These are phyloP conservation scores for Didymella exigua DNA, from an alignment of 2,329 filamentous ascomycete genomes.

Conservation along the genomic window DNA sequence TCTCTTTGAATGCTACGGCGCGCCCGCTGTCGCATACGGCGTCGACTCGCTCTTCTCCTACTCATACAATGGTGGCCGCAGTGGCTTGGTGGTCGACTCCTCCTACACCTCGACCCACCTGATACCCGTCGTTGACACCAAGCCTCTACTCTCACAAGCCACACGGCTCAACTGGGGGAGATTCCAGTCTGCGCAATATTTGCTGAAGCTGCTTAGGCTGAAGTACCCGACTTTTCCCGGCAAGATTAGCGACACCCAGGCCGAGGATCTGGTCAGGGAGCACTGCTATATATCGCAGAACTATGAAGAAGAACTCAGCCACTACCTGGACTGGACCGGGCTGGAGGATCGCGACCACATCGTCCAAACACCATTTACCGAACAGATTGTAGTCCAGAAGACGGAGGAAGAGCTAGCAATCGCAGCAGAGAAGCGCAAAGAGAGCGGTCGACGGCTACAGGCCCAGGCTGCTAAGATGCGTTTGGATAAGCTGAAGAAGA, in stretches of 20 bases:
- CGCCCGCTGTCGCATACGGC: conserved; percentile 87
- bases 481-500: conserved; percentile 90
- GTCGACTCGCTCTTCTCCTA: conserved; percentile 98
- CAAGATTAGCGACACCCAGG: conserved; percentile 84
- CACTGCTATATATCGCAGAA: conserved; percentile 89
- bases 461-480: conserved; percentile 98
- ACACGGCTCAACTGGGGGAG: conserved; percentile 95
- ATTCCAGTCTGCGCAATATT: conserved; percentile 85
- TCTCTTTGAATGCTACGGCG: conserved; percentile 92
- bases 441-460: conserved; percentile 87
- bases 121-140: conserved; percentile 88
- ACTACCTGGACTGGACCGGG: conserved; percentile 87
- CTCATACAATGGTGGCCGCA: conserved; percentile 84
- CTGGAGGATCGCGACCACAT: conserved; percentile 87
- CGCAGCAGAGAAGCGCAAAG: conserved; percentile 92
- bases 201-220: conserved; percentile 83
- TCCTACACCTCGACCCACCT: conserved; percentile 94
- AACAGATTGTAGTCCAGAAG: conserved; percentile 89
- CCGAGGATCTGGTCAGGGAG: conserved; percentile 83
- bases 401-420: conserved; percentile 89
- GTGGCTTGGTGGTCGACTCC: conserved; percentile 87
- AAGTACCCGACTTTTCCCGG: conserved; percentile 91
- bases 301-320: conserved; percentile 77
- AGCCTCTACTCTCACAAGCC: conserved; percentile 81
- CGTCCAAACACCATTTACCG: conserved; percentile 91